Evolutionary conservation across 345 rosid species (phyloP), one percentile per base, ranked within the genome.

Genomic region (Salix brachista): DNA sequence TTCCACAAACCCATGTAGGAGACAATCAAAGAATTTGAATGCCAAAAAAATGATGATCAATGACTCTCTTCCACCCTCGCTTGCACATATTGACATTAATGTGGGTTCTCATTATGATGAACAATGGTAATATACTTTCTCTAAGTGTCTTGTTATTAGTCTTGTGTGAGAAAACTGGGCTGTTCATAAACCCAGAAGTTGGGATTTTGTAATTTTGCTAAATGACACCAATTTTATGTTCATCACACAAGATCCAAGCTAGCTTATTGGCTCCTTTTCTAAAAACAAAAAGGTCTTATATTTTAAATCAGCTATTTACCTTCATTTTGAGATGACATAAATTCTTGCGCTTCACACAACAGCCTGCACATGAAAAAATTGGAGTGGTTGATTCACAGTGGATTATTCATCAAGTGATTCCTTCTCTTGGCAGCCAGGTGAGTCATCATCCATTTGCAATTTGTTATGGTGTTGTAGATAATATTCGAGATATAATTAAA

Each of bases 331-430:
- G 50, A 7, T 69, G 23, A 26, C 36, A 71, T 68, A 16, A 19
- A 5, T 70, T 17, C 5, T 46, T 71, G 19, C 54, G 34, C 73
- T 75, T 73, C 75, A 21, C 71, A 25, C 65, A 71, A 74, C 88
- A 93, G 97, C 99, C 99, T 72, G 97, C 97, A 3, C 96, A 95
- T 75, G 97, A 93, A 82, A 95, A 93, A 75, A 91, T 95, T 48
- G 99, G 98, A 4, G 98, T 95, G 64, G 92, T 95, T 78, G 99
- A 95, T 90, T 93, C 99, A 58, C 97, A 95, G 75, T 93, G 98
- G 99, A 93, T 95, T 72, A 75, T 95, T 83, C 98, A 93, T 88
- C 94, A 93, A 90, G 91, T 86, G 72, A 85, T 95, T 78, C 96
- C 98, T 69, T 93, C 98, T 72, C 94, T 95, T 37, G 94, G 97